Evolutionary conservation across 768 basidiomycete genomes (phyloP).

Genomic region (Tricholoma terreum): DNA sequence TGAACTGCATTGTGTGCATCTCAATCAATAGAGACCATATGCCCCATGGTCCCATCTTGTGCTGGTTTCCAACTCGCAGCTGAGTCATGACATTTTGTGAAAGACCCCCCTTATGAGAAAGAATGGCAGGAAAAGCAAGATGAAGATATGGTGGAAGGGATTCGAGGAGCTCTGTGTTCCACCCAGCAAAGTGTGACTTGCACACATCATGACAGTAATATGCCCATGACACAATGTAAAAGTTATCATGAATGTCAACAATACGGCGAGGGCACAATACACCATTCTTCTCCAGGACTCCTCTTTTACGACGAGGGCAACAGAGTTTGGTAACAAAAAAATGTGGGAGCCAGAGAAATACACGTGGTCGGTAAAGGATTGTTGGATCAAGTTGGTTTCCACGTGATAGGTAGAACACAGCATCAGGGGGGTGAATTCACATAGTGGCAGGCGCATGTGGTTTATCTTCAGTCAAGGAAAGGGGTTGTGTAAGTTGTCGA

Average conservation of each 20-base stretch:
- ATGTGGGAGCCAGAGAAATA: not conserved
- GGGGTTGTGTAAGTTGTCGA: not conserved
- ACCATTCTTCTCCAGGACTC: not conserved
- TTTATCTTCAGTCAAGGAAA: not conserved
- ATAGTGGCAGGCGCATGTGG: not conserved
- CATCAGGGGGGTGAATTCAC: too few species aligned
- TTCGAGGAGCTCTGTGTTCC: slow-evolving; percentile 8
- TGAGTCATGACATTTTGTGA: slow-evolving; percentile 12
- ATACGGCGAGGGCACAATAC: not conserved
- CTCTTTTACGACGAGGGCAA: not conserved
- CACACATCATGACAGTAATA: not conserved
- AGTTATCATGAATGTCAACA: not conserved
- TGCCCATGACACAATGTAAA: too few species aligned
- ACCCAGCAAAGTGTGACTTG: slow-evolving; percentile 6
- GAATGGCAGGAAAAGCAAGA: too few species aligned
- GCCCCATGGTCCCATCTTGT: too few species aligned
- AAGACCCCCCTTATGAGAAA: slow-evolving; percentile 12
- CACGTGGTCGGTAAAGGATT: not conserved
- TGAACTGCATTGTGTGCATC: too few species aligned
- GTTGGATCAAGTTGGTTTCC: not conserved
- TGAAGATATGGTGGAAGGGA: slow-evolving; percentile 18
- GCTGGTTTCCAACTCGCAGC: slow-evolving; percentile 19
- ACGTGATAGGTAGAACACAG: not conserved
- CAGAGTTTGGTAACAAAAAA: too few species aligned
- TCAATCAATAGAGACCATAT: too few species aligned